Evolutionary conservation across 805 yeast genomes (phyloP), one percentile per base, ranked within the genome.

Genomic region (Wickerhamomyces chaumierensis): DNA sequence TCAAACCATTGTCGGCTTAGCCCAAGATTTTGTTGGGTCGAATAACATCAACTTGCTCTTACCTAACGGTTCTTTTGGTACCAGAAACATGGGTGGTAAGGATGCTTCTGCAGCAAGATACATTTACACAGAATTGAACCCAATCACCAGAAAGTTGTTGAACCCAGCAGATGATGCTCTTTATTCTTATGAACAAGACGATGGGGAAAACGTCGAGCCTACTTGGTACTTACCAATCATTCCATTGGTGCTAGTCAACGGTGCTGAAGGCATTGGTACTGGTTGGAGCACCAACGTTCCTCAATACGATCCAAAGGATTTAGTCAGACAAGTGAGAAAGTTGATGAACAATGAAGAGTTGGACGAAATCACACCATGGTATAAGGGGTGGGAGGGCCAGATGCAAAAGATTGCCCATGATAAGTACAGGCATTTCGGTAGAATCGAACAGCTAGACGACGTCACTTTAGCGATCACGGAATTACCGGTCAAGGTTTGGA

Each of bases 101-200:
- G 98, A 92, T 66, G 92, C 88, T 14, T 83, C 97, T n/a, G 96
- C 97, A 20, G 80, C 96, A 35, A 88, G 98, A 73, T 92, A 92
- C 66, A 88, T 92, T 57, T 84, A 73, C 59, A 92, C 98, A 0
- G 87, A 84, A 52, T 63, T 92, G 46, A 75, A 74, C 39, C 76
- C 79, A 27, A 68, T 92, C 36, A 83, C 97, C 0, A 68, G 82
- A 41, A 75, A 66, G 39, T 71, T 90, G 6, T 87, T 90, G 60
- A 78, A 83, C 48, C 75, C 83, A 0, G 68, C 77, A 35, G 98
- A 92, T 60, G 81, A 79, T 49, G 80, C 88, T 1, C 61, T 92
- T 36, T 75, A 80, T 48, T 71, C 68, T 0, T 90, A 90, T 57
- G 65, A 86, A 41, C 87, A 85, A 54, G 98, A 88, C 56, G 98